Percentiles rank a stretch among this genome's conserved stretches.
Evolutionary conservation across 306 rosid species (phyloP).

Genomic region (Gastrolobium bilobum): DNA sequence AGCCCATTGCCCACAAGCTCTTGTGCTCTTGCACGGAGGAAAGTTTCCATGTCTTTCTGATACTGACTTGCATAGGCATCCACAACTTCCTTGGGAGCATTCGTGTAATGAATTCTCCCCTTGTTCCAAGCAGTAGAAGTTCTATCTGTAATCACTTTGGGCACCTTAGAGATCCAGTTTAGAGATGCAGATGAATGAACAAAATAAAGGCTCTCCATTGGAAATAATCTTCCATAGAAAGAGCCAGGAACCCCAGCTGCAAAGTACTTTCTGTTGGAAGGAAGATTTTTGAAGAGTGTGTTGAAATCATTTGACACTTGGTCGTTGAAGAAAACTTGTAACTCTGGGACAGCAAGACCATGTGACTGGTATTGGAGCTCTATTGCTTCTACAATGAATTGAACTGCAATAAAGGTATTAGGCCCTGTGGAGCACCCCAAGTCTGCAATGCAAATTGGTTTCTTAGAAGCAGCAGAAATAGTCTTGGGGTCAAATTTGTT

Average conservation of each 20-base stretch:
- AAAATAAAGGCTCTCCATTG: constrained; percentile 37
- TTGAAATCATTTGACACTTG: constrained; percentile 54
- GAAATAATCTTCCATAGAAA: constrained; percentile 49
- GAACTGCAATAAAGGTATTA: constrained; percentile 41
- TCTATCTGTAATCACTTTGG: constrained; percentile 40
- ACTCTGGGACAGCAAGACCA: constrained; percentile 12
- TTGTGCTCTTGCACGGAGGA: constrained; percentile 45
- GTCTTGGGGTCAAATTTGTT: constrained; percentile 30
- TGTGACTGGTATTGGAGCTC: constrained; percentile 28
- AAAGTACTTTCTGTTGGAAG: constrained; percentile 26
- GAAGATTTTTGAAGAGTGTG: constrained; percentile 51
- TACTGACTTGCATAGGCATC: constrained; percentile 48
- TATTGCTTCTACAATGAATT: constrained; percentile 45
- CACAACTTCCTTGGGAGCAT: constrained; percentile 46
- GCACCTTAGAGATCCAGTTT: constrained; percentile 43
- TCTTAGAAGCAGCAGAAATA: background rate
- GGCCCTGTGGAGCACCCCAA: constrained; percentile 55
- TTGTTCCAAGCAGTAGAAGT: constrained; percentile 52
- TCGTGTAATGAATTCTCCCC: constrained; percentile 45
- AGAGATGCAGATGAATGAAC: constrained; percentile 46
- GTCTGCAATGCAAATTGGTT: constrained; percentile 45
- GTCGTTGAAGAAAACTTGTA: constrained; percentile 46
- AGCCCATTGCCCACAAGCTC: constrained; percentile 53
- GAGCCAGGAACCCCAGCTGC: constrained; percentile 55
- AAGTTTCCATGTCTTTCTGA: constrained; percentile 42